These are phyloP conservation scores for Yarrowia galli DNA, from an alignment of 1,139 yeast species.

Conservation along the genomic window DNA sequence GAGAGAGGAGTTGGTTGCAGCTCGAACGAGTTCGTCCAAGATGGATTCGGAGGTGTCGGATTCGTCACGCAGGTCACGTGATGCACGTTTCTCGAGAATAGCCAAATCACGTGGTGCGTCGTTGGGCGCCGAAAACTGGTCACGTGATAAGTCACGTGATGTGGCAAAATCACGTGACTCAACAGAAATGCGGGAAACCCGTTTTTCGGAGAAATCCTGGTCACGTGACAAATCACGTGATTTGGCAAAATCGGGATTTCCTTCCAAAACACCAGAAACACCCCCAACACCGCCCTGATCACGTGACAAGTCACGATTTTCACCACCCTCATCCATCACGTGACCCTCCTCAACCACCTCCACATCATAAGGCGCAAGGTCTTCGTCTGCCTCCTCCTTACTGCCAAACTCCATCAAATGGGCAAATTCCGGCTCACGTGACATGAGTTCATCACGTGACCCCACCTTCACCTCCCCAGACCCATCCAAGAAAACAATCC, in stretches of 20 bases:
- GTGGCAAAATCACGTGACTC: too few species aligned
- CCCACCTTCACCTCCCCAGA: conserved; percentile 71
- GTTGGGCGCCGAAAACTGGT: too few species aligned
- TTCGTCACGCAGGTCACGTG: too few species aligned
- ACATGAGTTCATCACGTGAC: conserved; percentile 60
- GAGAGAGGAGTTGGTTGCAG: conserved; percentile 13
- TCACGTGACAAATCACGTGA: too few species aligned
- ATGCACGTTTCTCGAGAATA: background rate
- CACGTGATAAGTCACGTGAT: too few species aligned
- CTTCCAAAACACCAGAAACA: too few species aligned
- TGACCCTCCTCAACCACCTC: background rate
- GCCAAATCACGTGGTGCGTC: background rate
- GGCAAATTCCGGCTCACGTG: conserved; percentile 57
- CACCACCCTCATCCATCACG: background rate
- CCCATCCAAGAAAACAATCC: conserved; percentile 71
- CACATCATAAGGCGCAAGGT: conserved; percentile 17
- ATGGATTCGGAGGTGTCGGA: conserved; percentile 8
- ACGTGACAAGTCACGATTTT: too few species aligned
- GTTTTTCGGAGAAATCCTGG: too few species aligned
- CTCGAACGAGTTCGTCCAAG: background rate
- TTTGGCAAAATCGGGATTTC: too few species aligned
- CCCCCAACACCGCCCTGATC: too few species aligned
- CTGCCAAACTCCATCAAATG: conserved; percentile 61
- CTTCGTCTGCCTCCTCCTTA: conserved; percentile 50
- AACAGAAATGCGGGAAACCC: too few species aligned